Base-by-base conservation (phyloP, 2,329 filamentous ascomycete species). In the Colletotrichum tropicicola region DNA sequence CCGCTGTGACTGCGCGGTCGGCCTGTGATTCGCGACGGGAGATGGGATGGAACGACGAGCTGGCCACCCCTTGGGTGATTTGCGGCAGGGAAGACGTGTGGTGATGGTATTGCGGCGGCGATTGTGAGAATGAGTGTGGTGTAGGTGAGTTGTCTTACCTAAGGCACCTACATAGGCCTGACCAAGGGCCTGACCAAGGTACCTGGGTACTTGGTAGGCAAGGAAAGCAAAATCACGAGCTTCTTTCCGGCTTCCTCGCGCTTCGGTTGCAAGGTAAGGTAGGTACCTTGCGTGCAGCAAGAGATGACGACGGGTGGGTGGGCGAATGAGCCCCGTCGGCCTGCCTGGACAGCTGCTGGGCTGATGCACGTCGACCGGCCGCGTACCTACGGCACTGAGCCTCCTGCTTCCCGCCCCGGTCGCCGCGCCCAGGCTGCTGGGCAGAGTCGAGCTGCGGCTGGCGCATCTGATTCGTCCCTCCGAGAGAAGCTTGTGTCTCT, bases 361-460 rank as follows among this genome's bases (percentile, higher is more conserved):
- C n/a, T 48, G 44, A 64, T 30, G 60, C 47, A 60, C 48, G 48
- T 47, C 27, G 60, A 59, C 48, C 43, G 60, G 60, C 60, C 55
- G 60, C 60, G 55, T 64, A 53, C 30, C 61, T 61, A 65, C 57
- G 57, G 57, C 57, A 65, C 49, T 45, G 61, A 61, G 57, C 32
- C 49, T 61, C 44, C 10, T 44, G 17, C 35, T 54, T 57, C 43
- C 57, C 48, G 35, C 30, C 48, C 32, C 55, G 44, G 44, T n/a
- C n/a, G n/a, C n/a, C n/a, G n/a, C n/a, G n/a, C n/a, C n/a, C n/a
- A n/a, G n/a, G n/a, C n/a, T n/a, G n/a, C 61, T 65, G 61, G 56
- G 41, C 45, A 23, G 28, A 35, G 57, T 44, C 15, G 35, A 39
- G 32, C 23, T 45, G 41, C 41, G 25, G 25, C 23, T 27, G 51